phyloP scores from a whole-genome alignment of 352 stramenopile genomes.

The Globisporangium spiculum region DNA sequence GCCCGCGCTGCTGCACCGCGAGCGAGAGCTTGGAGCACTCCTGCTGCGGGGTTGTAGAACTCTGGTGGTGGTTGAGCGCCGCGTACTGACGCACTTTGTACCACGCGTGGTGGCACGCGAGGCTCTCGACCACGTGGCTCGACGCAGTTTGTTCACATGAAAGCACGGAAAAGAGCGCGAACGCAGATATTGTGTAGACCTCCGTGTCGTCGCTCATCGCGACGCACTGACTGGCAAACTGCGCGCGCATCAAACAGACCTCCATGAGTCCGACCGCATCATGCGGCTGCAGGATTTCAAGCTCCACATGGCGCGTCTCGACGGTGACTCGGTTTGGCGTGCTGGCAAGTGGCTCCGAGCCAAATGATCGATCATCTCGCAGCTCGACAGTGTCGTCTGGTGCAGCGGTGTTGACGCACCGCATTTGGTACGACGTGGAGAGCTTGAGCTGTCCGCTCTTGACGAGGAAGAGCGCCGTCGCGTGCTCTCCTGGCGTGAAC shows the following conservation, averaged over 20 bases:
- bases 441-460: constrained; percentile 5
- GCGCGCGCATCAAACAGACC: constrained; percentile 26
- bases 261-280: not conserved
- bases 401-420: not conserved
- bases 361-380: not conserved
- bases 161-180: constrained; percentile 12
- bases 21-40: constrained; percentile 36
- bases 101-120: constrained; percentile 44
- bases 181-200: constrained; percentile 40
- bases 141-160: constrained; percentile 34
- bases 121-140: constrained; percentile 35
- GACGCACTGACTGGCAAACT: constrained; percentile 49
- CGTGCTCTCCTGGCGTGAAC: constrained; percentile 3
- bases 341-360: not conserved
- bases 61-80: constrained; percentile 57
- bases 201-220: constrained; percentile 30
- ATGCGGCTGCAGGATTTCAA: not conserved
- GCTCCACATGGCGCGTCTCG: constrained; percentile 2
- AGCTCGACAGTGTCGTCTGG: not conserved
- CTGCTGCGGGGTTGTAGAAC: constrained; percentile 8
- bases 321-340: not conserved
- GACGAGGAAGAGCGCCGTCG: not conserved
- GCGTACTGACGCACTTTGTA: constrained; percentile 55
- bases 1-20: constrained; percentile 40
- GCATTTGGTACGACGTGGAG: not conserved